Evolutionary conservation across 2,329 filamentous ascomycete species (phyloP), one percentile per base, ranked within the genome.

Genomic region (Lasiodiplodia theobromae): DNA sequence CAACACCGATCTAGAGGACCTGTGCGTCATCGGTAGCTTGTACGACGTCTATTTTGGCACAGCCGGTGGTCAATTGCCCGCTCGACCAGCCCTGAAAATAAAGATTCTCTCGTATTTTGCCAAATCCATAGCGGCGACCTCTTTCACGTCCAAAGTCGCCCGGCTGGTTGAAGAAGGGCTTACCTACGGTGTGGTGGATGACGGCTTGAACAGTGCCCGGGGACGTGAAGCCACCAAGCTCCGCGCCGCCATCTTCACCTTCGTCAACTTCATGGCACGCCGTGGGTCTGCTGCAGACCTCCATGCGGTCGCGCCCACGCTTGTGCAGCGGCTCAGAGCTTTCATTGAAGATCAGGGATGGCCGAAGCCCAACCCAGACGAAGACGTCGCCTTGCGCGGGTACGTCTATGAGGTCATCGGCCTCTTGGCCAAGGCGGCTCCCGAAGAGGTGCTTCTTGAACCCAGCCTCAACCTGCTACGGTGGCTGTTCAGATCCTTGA

Each of bases 351-450:
- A 87, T 38, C 92, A 96, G 78, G 94, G 94, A 6, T 97, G 94
- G 94, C 94, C 94, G 2, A 82, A 82, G 23, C 87, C 90, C 1
- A 81, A 82, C 44, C 76, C 79, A 4, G 84, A 84, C 56, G 83
- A 88, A 65, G 86, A 88, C 71, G 82, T 90, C 66, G 86, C 87
- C 3, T 83, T 97, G 53, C 89, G 95, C 51, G 90, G 90, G 6
- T 90, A 92, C 75, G 94, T 92, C 1, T 98, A 97, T 78, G 95
- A 98, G 77, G 94, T 92, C 0, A 93, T 98, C 49, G 96, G 95
- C 0, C 86, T 96, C 16, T 80, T 98, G 28, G 89, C 92, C 0
- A 87, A 86, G 67, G 88, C 89, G 71, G 88, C 87, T 4, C 87
- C 90, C 4, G 80, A 85, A 2, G 86, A 88, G 72, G 82, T 89